Evolutionary conservation across 768 basidiomycete species (phyloP), one percentile per base, ranked within the genome.

Genomic region (Tremella yokohamensis): DNA sequence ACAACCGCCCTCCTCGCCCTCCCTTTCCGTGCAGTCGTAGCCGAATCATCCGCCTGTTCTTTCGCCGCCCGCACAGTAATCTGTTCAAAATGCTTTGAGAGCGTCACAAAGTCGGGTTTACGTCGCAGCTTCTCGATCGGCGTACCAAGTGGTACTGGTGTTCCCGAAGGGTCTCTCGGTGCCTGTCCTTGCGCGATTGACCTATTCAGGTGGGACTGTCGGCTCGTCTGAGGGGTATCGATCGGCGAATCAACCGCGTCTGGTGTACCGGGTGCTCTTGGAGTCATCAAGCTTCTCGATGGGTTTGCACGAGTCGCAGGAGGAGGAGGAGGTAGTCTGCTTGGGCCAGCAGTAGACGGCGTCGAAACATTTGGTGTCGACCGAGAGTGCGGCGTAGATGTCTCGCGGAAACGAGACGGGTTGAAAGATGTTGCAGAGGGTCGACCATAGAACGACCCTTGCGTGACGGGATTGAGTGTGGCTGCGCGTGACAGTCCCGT

Each of bases 161-260:
- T 67, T 1, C 56, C 56, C 1, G 65, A 63, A 47, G 57, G 57
- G 29, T 66, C 66, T 48, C 67, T 40, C 8, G 49, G 49, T 4
- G 56, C 62, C 47, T 37, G 29, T 16, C 69, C 65, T 54, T 61
- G 60, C 16, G 37, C 24, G 18, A 42, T 38, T 22, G 58, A 42
- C 19, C 49, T 13, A n/a, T 57, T 26, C 20, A 54, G 47, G 48
- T 49, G n/a, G n/a, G n/a, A n/a, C n/a, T n/a, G n/a, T n/a, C n/a
- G n/a, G n/a, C n/a, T n/a, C n/a, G n/a, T n/a, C n/a, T n/a, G 19
- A 25, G 69, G 68, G 1, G 68, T 66, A 40, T 67, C 63, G 34
- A 68, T 56, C 3, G 66, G 66, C 13, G 66, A 63, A 9, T 57
- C 56, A 16, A 67, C 52, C 22, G 60, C 26, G 6, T 52, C 34